Evolutionary conservation across 805 yeast species (phyloP), one percentile per base, ranked within the genome.

Genomic region (Pachysolen tannophilus): DNA sequence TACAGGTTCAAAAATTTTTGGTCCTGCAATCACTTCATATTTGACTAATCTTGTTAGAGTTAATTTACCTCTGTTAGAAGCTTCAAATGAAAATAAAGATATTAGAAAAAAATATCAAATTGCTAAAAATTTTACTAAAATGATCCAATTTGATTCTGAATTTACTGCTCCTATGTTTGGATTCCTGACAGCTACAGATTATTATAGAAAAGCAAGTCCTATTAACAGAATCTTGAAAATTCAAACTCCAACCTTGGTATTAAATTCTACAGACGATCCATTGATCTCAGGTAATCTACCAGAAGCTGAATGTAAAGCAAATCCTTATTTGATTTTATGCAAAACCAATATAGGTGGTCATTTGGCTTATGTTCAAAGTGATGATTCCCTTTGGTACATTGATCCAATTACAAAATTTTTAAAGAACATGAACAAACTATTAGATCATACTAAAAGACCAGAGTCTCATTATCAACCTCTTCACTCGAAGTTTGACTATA

Each of bases 331-430:
- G 18, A 60, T 71, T 21, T 56, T 78, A 55, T 61, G 75, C 5
- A 68, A 72, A 30, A 70, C 85, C 1, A 72, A 77, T 35, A 49
- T 75, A 10, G 92, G 92, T 43, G 90, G 90, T 6, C 92, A 82
- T 51, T 64, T 80, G 49, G 82, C 72, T 1, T 72, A 61, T 38
- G 48, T 71, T 26, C 62, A 69, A 36, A 44, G 50, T 6, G 53
- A 66, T 28, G 63, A 67, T 26, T 58, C 64, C 20, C 62, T 72
- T 34, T 72, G 78, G 78, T 69, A 63, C 26, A 53, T 61, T 8
- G 52, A 56, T 20, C 65, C 66, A 33, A 56, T 70, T 25, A 58
- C 58, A 13, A 51, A 61, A 14, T 67, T 55, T 47, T 58, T 71
- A 21, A 41, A 41, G 24, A 56, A 57, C n/a, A 67, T 68, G 48